A percentile compares a stretch with the other conserved stretches of the same genome.
Conservation (phyloP, 306 rosid genomes). For the Vigna unguiculata region DNA sequence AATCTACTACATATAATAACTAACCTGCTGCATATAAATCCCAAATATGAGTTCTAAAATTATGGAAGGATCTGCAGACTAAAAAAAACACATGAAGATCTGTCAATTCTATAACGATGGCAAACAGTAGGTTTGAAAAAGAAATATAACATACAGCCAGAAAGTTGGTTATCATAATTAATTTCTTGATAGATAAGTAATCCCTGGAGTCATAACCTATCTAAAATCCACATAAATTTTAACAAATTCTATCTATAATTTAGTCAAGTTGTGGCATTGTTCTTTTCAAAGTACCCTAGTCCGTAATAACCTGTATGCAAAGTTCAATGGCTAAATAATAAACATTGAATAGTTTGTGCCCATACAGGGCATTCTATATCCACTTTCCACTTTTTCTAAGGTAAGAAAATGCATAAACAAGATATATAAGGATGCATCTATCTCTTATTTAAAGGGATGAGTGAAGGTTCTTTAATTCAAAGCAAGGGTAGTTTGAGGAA, state of each 20-base stretch:
- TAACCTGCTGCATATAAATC: background rate
- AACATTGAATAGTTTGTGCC: constrained; percentile 18
- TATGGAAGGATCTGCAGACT: constrained; percentile 1
- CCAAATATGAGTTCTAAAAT: background rate
- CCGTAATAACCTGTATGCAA: background rate
- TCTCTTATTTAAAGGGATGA: background rate
- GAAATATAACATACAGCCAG: background rate
- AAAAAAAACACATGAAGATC: constrained; percentile 3
- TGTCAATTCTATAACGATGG: constrained; percentile 4
- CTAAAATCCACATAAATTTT: background rate
- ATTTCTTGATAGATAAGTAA: background rate
- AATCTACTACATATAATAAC: background rate
- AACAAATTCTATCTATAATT: constrained; percentile 3
- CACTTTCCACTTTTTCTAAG: background rate
- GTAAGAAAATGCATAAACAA: background rate
- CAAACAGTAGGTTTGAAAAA: constrained; percentile 31
- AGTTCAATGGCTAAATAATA: constrained; percentile 4
- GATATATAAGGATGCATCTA: background rate
- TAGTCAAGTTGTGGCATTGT: background rate
- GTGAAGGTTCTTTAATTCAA: constrained; percentile 14
- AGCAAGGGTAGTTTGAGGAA: background rate
- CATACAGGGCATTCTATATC: background rate
- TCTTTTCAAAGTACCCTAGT: constrained; percentile 8
- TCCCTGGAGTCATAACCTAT: background rate
- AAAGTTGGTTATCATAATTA: constrained; percentile 28